Base-by-base conservation (phyloP, 2,329 filamentous ascomycete genomes). In the Pyricularia pennisetigena region DNA sequence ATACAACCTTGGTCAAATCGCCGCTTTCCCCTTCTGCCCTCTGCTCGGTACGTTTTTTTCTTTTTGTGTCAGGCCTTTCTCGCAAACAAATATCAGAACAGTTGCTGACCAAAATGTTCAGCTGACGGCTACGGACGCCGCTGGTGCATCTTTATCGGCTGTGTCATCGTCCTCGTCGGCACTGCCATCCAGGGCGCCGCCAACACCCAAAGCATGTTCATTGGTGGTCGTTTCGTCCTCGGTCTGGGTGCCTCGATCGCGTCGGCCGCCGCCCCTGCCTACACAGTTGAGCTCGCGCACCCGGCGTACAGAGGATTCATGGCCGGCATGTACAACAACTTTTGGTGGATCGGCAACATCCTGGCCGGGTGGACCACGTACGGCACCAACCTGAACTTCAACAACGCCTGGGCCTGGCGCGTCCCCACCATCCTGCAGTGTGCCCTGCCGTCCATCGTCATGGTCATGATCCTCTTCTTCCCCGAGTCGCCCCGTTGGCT, bases 271-370 rank as follows among this genome's bases (percentile, higher is more conserved):
- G 87, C 84, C 0, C 88, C 88, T 1, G 83, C 86, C n/a, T 89
- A 88, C 73, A 84, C 85, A 20, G 84, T 86, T 63, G 88, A 90
- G 74, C 81, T 88, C 68, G 82, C 86, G 1, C 88, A 90, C 72
- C 88, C 88, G 0, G 82, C 84, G 2, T 87, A 86, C 74, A 82
- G 88, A 70, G 87, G 86, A 59, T 79, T 86, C 26, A 79, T 88
- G 71, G 88, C 86, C 0, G 88, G 86, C 61, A 81, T 88, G 68
- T 74, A 79, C 71, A 81, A 81, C 71, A 80, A 79, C 67, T 79
- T 79, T 69, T 81, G 78, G 79, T 81, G 78, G 75, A 69, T 79
- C 1, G 87, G 85, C 8, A 84, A 83, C n/a, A 85, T 86, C 29
- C 74, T 85, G 4, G 82, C 83, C 16, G 81, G 81, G 2, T 85